A percentile compares a stretch with the other conserved stretches of the same genome.
Evolutionary conservation across 495 filamentous ascomycete species (phyloP).

Genomic region (Chlorociboria aeruginascens): DNA sequence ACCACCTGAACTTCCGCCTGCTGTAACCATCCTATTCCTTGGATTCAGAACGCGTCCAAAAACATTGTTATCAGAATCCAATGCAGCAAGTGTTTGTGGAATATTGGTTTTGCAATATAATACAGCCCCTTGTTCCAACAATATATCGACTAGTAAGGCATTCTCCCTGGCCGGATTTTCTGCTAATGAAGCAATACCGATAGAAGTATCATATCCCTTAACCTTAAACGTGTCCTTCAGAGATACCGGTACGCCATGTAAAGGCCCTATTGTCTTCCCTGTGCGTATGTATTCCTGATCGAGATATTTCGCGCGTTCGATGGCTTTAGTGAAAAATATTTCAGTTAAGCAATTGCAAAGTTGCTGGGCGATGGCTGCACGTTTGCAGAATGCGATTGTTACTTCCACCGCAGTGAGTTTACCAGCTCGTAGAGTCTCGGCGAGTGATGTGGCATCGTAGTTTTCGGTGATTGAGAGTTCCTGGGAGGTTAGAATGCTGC

Average conservation of each 20-base stretch:
- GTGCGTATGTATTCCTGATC: constrained; percentile 36
- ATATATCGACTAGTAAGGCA: constrained; percentile 35
- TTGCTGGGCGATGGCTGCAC: constrained; percentile 49
- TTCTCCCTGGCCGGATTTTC: constrained; percentile 37
- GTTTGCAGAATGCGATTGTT: constrained; percentile 29
- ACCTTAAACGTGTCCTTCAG: constrained; percentile 59
- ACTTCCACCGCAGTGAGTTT: constrained; percentile 32
- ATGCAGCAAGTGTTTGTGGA: constrained; percentile 43
- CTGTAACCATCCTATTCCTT: constrained; percentile 40
- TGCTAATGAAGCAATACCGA: constrained; percentile 45
- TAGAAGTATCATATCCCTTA: constrained; percentile 40
- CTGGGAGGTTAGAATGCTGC: constrained; percentile 18
- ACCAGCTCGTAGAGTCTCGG: constrained; percentile 22
- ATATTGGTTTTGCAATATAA: constrained; percentile 55
- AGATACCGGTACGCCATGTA: constrained; percentile 57
- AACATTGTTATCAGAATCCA: constrained; percentile 49
- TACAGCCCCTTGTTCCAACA: constrained; percentile 36
- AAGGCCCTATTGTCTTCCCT: constrained; percentile 40
- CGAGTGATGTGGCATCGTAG: constrained; percentile 33
- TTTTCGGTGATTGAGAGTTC: constrained; percentile 42
- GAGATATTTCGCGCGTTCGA: constrained; percentile 43
- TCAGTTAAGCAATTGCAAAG: constrained; percentile 55
- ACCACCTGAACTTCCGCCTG: constrained; percentile 51
- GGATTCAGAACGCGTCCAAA: constrained; percentile 58
- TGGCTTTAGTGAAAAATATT: constrained; percentile 49